Base-by-base conservation (phyloP, 2,329 filamentous ascomycete genomes). In the Phoma sp. region DNA sequence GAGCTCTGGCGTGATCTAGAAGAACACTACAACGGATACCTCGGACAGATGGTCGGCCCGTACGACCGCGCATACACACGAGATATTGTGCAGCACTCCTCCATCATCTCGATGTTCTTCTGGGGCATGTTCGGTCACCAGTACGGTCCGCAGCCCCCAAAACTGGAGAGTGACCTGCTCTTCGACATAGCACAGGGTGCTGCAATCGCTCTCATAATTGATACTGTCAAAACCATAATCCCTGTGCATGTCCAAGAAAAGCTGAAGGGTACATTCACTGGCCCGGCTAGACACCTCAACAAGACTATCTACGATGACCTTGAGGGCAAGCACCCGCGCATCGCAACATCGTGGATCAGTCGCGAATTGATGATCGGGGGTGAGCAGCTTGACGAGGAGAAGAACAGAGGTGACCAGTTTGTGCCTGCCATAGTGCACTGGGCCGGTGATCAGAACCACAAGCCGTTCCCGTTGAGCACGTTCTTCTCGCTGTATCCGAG, bases 361-460 rank as follows among this genome's bases (percentile, higher is more conserved):
- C 70, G 76, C 6, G 63, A 72, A 8, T 60, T 81, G 25, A 80
- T 80, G 78, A 76, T 80, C n/a, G 79, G 79, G 4, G 58, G 51
- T 3, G 49, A 61, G 41, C 44, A 57, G 12, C 41, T 61, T 13
- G 48, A 49, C 17, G 55, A 59, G 25, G 19, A 44, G 19, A 39
- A 51, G 19, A 65, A 70, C 3, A 51, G 65, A 13, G 65, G 65
- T 4, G 60, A 68, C 38, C 65, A 68, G 33, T 68, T 67, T 51
- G 77, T 79, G 0, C 79, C 79, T 2, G 77, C 78, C 3, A 78
- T 80, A 31, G 77, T 79, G 0, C 79, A 81, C 58, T 81, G 78
- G 79, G 77, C 77, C 9, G 68, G 73, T 1, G 78, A 81, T 45
- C 69, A 73, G 12, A 43, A 47, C 0, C 77, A 78, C 43, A 74